Base-by-base conservation (phyloP, 1,284 basidiomycete species). In the Jaminaea rosea region DNA sequence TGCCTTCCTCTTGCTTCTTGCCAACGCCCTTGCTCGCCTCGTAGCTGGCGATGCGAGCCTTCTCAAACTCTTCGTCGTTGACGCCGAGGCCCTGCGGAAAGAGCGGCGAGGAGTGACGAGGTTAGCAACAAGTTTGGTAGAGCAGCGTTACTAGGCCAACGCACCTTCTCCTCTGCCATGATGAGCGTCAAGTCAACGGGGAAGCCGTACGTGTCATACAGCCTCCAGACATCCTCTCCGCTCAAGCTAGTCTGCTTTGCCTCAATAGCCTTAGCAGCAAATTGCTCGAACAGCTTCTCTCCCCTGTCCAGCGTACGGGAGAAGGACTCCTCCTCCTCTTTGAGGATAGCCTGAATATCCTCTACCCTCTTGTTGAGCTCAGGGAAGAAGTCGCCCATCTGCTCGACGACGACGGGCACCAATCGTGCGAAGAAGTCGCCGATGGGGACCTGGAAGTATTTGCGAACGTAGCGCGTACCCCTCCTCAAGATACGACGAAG, bases 161-260 rank as follows among this genome's bases (percentile, higher is more conserved):
- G n/a, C n/a, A n/a, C n/a, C 39, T 42, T 42, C 75, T 99, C 93
- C 74, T 94, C 88, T 23, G 94, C 93, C 93, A 99, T 98, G 60
- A 99, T 80, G 50, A 87, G 84, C 1, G 94, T 99, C 32, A 99
- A 78, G 73, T 99, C 93, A 48, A 91, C 90, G 0, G 93, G 94
- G 79, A 99, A 99, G 37, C 93, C 93, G 74, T 88, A 99, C 0
- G 94, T 98, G 75, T 99, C 94, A 75, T 98, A 98, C 49, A 99
- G 77, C 27, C 88, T 82, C 93, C 93, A 99, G 26, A 96, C 88
- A 69, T 99, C 93, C 67, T 85, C 85, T 15, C 93, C 93, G 59
- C 80, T 84, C 41, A 99, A 82, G 60, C 83, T 81, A 50, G 80
- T 86, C 8, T 78, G 68, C 11, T 83, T 84, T 42, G 80, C 79